phyloP scores from a whole-genome alignment of 1,139 yeast species.

The Taphrina deformans region DNA sequence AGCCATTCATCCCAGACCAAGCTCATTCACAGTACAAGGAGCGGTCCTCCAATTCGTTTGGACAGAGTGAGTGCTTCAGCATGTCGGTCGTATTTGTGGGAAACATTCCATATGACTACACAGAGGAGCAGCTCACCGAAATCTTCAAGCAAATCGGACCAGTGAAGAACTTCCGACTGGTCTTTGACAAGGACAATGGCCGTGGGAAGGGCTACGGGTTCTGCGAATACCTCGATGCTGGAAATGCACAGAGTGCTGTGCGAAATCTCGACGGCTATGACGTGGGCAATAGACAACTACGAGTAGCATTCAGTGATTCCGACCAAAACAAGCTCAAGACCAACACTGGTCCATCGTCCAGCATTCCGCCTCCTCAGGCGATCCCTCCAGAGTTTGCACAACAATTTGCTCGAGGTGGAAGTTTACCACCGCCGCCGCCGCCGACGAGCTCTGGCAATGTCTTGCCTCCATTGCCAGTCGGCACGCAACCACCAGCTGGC shows the following conservation, averaged over 20 bases:
- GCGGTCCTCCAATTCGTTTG: too few species aligned
- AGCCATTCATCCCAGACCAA: too few species aligned
- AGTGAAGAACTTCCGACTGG: constrained; percentile 68
- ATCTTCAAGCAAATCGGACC: constrained; percentile 64
- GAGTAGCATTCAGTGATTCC: constrained; percentile 57
- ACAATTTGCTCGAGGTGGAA: constrained; percentile 8
- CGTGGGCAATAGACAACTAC: constrained; percentile 68
- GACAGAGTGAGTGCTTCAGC: too few species aligned
- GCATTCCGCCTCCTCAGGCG: constrained; percentile 42
- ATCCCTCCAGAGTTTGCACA: constrained; percentile 21
- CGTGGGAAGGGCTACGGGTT: constrained; percentile 89
- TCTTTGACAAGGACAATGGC: constrained; percentile 87
- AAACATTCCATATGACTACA: constrained; percentile 70
- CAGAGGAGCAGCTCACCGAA: constrained; percentile 79
- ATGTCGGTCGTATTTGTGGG: constrained; percentile 48
- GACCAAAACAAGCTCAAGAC: constrained; percentile 46
- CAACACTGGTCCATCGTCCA: constrained; percentile 40
- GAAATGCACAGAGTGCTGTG: constrained; percentile 88
- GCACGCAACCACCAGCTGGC: constrained; percentile 46
- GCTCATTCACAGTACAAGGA: too few species aligned
- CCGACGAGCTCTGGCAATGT: constrained; percentile 11
- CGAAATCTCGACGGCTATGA: constrained; percentile 79
- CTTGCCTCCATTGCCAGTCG: constrained; percentile 37
- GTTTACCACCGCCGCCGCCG: constrained; percentile 33
- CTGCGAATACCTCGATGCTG: constrained; percentile 61